A percentile compares a stretch with the other conserved stretches of the same genome.
phyloP scores from a whole-genome alignment of 2,329 filamentous ascomycete genomes.

The Neonectria faginata region DNA sequence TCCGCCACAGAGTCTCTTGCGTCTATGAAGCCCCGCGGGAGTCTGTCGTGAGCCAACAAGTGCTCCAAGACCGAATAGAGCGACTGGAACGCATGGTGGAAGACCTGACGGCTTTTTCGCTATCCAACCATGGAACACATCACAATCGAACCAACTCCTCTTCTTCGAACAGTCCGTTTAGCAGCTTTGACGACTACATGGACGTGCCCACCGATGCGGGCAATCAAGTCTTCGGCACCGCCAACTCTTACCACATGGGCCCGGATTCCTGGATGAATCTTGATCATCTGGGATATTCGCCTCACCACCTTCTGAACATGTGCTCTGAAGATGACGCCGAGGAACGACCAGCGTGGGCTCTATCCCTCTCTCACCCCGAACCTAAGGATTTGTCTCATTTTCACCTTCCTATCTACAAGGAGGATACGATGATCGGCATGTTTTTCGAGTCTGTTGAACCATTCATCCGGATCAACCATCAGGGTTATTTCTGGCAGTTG shows the following conservation, averaged over 20 bases:
- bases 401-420: conserved; percentile 27
- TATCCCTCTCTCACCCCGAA: conserved; percentile 12
- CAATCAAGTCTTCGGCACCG: conserved; percentile 22
- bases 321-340: conserved; percentile 14
- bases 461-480: conserved; percentile 31
- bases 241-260: conserved; percentile 29
- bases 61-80: conserved; percentile 37
- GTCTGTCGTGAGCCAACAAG: conserved; percentile 32
- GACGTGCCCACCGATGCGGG: conserved; percentile 28
- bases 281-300: conserved; percentile 27
- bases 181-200: conserved; percentile 29
- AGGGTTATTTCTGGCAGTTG: conserved; percentile 33
- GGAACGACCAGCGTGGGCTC: conserved; percentile 17
- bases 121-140: conserved; percentile 21
- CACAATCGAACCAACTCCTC: conserved; percentile 23
- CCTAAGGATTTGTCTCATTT: conserved; percentile 27
- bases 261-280: conserved; percentile 31
- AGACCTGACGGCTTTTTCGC: conserved; percentile 29
- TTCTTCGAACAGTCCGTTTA: conserved; percentile 30
- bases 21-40: conserved; percentile 36
- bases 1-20: conserved; percentile 33
- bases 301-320: conserved; percentile 27
- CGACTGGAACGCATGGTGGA: conserved; percentile 34
- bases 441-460: conserved; percentile 34
- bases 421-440: conserved; percentile 25